Base-by-base conservation (phyloP, 140 eudicot genomes). In the Flaveria floridana region DNA sequence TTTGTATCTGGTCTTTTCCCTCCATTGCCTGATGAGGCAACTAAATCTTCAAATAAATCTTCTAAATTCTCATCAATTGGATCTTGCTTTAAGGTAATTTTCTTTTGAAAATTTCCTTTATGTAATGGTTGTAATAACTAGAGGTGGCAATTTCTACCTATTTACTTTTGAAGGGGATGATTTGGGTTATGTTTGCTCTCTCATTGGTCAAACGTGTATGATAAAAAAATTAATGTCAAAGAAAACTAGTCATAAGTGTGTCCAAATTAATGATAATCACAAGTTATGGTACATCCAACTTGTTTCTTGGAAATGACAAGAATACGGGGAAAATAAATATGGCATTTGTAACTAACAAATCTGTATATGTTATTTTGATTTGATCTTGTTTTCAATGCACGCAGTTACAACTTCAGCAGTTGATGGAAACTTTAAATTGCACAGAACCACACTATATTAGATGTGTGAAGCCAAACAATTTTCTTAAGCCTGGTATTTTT, bases 391-490 rank as follows among this genome's bases (percentile, higher is more conserved):
- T 12, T 73, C 48, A 64, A 74, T 64, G 76, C 74, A 69, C 76
- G 84, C 85, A 94, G 99, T 72, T 88, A 70, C 99, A 94, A 87
- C 96, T 94, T 66, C 96, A 88, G 82, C 91, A 85, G 76, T 81
- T 94, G 79, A 94, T 94, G 99, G 99, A 94, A 20, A 94, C 91
- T 46, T 85, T 94, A 25, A 94, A 83, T 79, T 88, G 90, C 66
- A 94, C 99, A 75, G 85, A 90, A 77, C 97, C 99, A 10, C 99
- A 94, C 78, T 94, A 90, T 72, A 87, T 94, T 76, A 85, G 99
- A 90, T 94, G 99, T 74, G 97, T 94, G 85, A 94, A 94, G 84
- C 99, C 99, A 63, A 94, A 94, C 80, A 94, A 94, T 87, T 84
- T 73, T 64, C 97, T 90, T 47, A 94, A 90, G 74, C 99, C 99